Evolutionary conservation across 306 rosid genomes (phyloP).

Genomic region (Vicia faba): DNA sequence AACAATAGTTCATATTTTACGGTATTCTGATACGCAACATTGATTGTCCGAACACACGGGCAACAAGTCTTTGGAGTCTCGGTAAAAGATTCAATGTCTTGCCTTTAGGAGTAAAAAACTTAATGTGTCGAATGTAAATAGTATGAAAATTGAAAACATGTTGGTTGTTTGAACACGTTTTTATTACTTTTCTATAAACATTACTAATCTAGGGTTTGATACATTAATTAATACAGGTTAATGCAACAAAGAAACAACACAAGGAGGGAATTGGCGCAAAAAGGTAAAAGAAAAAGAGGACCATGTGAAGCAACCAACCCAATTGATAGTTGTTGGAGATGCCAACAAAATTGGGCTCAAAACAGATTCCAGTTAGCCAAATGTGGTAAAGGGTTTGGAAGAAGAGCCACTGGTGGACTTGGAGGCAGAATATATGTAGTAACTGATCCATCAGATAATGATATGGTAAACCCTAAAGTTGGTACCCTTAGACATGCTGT

Average conservation of each 20-base stretch:
- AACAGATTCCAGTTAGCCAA: background rate
- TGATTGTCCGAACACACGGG: too few relatives aligned
- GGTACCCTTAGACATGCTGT: conserved; percentile 29
- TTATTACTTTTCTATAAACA: too few relatives aligned
- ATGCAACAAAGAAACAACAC: background rate
- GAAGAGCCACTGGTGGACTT: conserved; percentile 30
- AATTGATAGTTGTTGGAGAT: conserved; percentile 41
- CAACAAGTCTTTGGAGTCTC: too few relatives aligned
- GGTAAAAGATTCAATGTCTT: too few relatives aligned
- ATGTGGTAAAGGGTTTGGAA: conserved; percentile 36
- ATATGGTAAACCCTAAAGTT: conserved; percentile 14
- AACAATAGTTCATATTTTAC: too few relatives aligned
- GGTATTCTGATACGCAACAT: too few relatives aligned
- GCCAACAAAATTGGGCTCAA: conserved; percentile 6
- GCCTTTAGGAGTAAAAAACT: too few relatives aligned
- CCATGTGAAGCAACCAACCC: conserved; percentile 26
- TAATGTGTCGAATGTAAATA: too few relatives aligned
- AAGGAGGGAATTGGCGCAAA: conserved; percentile 17
- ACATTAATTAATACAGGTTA: background rate
- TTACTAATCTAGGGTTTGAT: background rate
- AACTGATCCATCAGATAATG: conserved; percentile 2
- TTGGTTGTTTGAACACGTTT: too few relatives aligned
- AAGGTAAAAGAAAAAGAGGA: background rate
- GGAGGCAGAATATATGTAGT: conserved; percentile 36
- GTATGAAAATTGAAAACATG: too few relatives aligned